Percentiles rank a stretch among this genome's conserved stretches.
Conservation (phyloP, 2,329 filamentous ascomycete species). For the Coniochaeta sp. region DNA sequence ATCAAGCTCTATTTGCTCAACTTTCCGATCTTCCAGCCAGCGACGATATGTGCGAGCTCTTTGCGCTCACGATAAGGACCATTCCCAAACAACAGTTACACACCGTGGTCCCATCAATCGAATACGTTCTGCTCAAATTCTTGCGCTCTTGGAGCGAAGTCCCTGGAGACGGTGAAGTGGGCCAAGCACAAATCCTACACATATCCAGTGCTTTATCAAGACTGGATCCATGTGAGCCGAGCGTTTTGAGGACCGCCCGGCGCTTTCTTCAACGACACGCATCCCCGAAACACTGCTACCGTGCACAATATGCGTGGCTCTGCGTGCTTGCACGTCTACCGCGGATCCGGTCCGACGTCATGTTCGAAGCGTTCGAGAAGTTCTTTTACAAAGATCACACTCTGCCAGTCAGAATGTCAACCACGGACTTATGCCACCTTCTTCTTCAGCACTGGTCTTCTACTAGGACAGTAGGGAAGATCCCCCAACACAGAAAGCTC, state of each 20-base stretch:
- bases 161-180: neutral
- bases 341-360: neutral
- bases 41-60: slow-evolving; percentile 10
- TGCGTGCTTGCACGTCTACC: neutral
- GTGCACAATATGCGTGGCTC: neutral
- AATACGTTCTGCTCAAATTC: slow-evolving; percentile 1
- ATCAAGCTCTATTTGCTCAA: slow-evolving; percentile 6
- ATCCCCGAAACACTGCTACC: neutral
- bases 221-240: neutral
- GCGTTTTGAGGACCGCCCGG: neutral
- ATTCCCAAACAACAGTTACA: slow-evolving; percentile 4
- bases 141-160: slow-evolving; percentile 8
- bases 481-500: neutral
- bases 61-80: slow-evolving; percentile 7
- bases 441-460: slow-evolving; percentile 1
- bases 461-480: neutral
- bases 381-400: neutral
- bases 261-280: neutral
- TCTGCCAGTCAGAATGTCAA: neutral
- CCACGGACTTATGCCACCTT: neutral
- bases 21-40: slow-evolving; percentile 9
- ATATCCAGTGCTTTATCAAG: neutral
- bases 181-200: neutral
- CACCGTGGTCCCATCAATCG: neutral
- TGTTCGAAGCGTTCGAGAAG: neutral